phyloP scores from a whole-genome alignment of 495 filamentous ascomycete genomes.

The Podospora bellae-mahoneyi region DNA sequence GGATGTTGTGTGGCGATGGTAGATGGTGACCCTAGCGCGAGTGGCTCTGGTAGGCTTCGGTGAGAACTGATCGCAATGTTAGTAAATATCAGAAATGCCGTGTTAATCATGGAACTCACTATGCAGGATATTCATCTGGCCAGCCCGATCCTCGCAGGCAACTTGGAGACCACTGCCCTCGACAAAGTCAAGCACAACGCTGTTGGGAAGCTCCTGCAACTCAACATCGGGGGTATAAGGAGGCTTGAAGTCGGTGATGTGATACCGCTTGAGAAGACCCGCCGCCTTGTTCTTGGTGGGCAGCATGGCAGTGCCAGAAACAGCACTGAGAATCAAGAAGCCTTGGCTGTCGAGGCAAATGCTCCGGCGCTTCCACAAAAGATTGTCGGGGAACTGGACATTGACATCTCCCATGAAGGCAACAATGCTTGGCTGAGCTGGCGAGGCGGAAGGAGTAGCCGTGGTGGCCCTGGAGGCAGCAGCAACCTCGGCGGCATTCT shows the following conservation, averaged over 20 bases:
- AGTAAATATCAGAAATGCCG: neutral
- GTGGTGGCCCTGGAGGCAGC: constrained; percentile 34
- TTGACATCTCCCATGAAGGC: constrained; percentile 81
- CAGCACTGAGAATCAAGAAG: constrained; percentile 66
- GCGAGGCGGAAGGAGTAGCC: constrained; percentile 20
- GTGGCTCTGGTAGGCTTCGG: constrained; percentile 4
- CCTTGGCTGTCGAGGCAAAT: constrained; percentile 76
- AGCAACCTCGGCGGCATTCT: constrained; percentile 49
- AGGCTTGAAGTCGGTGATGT: constrained; percentile 72
- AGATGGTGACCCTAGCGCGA: neutral
- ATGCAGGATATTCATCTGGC: constrained; percentile 64
- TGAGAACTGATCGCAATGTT: neutral
- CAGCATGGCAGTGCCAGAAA: constrained; percentile 38
- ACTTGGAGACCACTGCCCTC: constrained; percentile 82
- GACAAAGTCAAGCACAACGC: constrained; percentile 76
- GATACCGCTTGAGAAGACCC: constrained; percentile 63
- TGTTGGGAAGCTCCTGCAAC: constrained; percentile 81
- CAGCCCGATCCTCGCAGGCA: constrained; percentile 74
- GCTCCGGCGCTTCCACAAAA: constrained; percentile 86
- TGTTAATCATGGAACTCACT: constrained; percentile 47
- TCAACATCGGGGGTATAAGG: constrained; percentile 85
- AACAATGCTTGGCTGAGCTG: constrained; percentile 45
- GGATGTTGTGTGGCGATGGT: neutral
- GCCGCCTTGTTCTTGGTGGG: constrained; percentile 47
- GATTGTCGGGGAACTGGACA: constrained; percentile 86